Conservation (phyloP, 2,329 filamentous ascomycete genomes). For the Hirsutella thompsonii region DNA sequence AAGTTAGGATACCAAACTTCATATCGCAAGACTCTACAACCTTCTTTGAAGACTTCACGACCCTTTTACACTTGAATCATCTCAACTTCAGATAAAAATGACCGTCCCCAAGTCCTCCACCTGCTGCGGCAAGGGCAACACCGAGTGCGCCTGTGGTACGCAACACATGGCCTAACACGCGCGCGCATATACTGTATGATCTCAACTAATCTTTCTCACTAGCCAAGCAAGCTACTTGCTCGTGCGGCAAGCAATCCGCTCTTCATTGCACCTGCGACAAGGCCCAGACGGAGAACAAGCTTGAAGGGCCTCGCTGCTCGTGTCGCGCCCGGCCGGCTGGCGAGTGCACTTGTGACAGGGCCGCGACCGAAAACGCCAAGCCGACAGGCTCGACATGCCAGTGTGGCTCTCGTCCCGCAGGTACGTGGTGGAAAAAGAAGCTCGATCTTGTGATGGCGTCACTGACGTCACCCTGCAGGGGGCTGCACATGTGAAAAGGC, state of each 20-base stretch:
- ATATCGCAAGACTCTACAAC: no score
- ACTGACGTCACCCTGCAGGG: conserved; percentile 23
- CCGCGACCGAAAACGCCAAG: conserved; percentile 55
- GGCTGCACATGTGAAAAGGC: conserved; percentile 78
- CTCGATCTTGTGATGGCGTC: background rate
- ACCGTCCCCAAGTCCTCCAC: conserved; percentile 28
- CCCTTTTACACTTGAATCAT: background rate
- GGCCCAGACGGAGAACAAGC: conserved; percentile 59
- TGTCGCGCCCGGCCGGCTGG: conserved; percentile 72
- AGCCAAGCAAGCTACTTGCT: conserved; percentile 62
- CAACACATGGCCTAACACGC: conserved; percentile 4
- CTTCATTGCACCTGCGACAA: conserved; percentile 79
- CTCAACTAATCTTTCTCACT: background rate
- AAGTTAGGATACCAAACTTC: no score
- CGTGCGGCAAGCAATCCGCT: conserved; percentile 78
- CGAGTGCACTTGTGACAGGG: conserved; percentile 68
- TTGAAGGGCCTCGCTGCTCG: conserved; percentile 64
- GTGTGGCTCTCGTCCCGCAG: conserved; percentile 62
- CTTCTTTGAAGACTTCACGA: background rate
- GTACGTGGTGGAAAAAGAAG: conserved; percentile 34
- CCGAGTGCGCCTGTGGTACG: conserved; percentile 46
- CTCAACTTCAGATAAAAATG: conserved; percentile 13
- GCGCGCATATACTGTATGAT: background rate
- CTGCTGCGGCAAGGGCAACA: conserved; percentile 42
- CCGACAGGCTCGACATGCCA: conserved; percentile 50